These are phyloP conservation scores for Emydomyces testavorans DNA, from an alignment of 2,329 filamentous ascomycete species.

Conservation along the genomic window DNA sequence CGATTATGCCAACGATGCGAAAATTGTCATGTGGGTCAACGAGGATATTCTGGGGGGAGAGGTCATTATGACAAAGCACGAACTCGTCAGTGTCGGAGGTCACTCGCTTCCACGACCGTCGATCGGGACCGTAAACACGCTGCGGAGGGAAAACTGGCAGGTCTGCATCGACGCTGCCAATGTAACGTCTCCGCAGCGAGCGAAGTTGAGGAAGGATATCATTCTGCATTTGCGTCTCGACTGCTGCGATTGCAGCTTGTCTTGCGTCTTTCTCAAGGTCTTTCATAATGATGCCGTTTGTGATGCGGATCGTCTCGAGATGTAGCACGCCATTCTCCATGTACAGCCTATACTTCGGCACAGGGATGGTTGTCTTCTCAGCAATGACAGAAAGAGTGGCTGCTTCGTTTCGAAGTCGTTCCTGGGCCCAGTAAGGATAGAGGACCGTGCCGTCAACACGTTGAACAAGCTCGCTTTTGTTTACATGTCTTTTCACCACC, in stretches of 20 bases:
- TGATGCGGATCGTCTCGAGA: slow-evolving; percentile 5
- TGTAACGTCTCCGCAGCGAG: background rate
- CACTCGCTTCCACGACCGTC: slow-evolving; percentile 2
- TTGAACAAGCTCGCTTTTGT: background rate
- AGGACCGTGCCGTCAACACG: background rate
- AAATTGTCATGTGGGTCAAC: slow-evolving; percentile 14
- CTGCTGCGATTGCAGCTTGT: slow-evolving; percentile 1
- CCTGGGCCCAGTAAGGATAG: background rate
- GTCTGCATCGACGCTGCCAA: slow-evolving; percentile 2
- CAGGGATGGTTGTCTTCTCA: slow-evolving; percentile 11
- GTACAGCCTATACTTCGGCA: slow-evolving; percentile 6
- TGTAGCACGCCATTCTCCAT: background rate
- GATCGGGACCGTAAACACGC: background rate
- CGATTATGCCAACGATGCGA: slow-evolving; percentile 16
- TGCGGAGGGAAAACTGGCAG: slow-evolving; percentile 2
- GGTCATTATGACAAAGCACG: slow-evolving; percentile 18
- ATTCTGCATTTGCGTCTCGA: slow-evolving; percentile 1
- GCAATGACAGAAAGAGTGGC: slow-evolving; percentile 8
- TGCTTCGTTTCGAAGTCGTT: slow-evolving; percentile 12
- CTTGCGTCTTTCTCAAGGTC: background rate
- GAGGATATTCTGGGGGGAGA: slow-evolving; percentile 16
- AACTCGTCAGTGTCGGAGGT: slow-evolving; percentile 5
- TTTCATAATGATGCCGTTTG: background rate
- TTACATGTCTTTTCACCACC: slow-evolving; percentile 1
- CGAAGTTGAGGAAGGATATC: slow-evolving; percentile 9